A percentile compares a stretch with the other conserved stretches of the same genome.
These are phyloP conservation scores for Populus deltoides DNA, from an alignment of 345 rosid species.

Conservation along the genomic window DNA sequence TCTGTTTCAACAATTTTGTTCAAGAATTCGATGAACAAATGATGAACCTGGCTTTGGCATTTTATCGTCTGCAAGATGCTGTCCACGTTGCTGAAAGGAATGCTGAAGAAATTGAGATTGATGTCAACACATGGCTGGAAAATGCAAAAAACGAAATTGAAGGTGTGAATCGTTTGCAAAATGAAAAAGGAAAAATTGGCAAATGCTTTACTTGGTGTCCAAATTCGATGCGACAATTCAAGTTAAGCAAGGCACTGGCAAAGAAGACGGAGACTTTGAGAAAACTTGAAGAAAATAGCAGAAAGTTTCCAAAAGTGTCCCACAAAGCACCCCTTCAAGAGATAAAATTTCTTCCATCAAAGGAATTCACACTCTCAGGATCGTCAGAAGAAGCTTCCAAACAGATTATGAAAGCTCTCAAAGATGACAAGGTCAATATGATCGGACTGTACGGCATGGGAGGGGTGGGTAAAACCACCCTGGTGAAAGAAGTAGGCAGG, in stretches of 20 bases:
- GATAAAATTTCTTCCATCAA: background rate
- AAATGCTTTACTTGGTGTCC: background rate
- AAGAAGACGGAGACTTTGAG: too few species aligned
- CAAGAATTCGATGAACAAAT: background rate
- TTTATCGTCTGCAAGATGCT: background rate
- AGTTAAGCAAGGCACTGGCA: background rate
- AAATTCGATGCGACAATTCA: background rate
- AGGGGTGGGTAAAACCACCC: slow-evolving; percentile 1
- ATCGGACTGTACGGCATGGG: slow-evolving; percentile 13
- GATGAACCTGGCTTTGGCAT: background rate
- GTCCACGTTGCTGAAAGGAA: background rate
- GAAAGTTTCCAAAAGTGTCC: too few species aligned
- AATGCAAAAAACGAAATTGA: background rate
- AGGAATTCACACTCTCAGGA: background rate
- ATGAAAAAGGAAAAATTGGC: background rate
- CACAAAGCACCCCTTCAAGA: too few species aligned
- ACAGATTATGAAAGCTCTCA: background rate
- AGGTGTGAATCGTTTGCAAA: background rate
- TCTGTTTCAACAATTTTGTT: slow-evolving; percentile 1
- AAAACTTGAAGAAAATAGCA: too few species aligned
- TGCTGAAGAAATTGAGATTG: background rate
- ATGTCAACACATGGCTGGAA: background rate
- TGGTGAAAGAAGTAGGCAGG: slow-evolving; percentile 10
- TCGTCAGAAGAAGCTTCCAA: background rate
- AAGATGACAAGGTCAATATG: background rate